phyloP scores from a whole-genome alignment of 148 eudicot species.

The Selenicereus undatus region DNA sequence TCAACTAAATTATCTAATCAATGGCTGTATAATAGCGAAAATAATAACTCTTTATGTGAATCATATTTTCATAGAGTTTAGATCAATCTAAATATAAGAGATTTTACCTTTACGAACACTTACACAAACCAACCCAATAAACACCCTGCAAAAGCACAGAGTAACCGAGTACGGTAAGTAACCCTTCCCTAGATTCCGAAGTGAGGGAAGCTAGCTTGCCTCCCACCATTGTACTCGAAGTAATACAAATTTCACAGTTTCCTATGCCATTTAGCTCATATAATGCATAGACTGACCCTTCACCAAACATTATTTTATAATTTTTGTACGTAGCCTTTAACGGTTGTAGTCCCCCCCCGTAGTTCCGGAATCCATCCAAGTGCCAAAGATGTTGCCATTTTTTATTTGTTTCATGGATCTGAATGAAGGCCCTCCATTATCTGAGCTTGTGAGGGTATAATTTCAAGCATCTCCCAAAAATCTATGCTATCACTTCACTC shows the following conservation, averaged over 20 bases:
- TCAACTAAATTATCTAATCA: too few species aligned
- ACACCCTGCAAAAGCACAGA: neutral
- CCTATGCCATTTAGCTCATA: constrained; percentile 17
- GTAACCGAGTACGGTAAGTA: constrained; percentile 10
- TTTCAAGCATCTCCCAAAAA: constrained; percentile 5
- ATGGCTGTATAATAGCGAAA: too few species aligned
- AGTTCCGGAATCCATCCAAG: constrained; percentile 16
- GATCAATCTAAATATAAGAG: too few species aligned
- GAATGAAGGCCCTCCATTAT: constrained; percentile 8
- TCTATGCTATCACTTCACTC: constrained; percentile 9
- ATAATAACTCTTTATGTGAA: too few species aligned
- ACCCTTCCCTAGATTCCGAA: constrained; percentile 28
- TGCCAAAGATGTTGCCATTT: constrained; percentile 6
- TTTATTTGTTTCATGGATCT: constrained; percentile 18
- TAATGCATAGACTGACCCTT: neutral
- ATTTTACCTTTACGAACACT: too few species aligned
- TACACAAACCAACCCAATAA: too few species aligned
- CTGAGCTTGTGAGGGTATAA: constrained; percentile 6
- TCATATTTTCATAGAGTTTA: too few species aligned
- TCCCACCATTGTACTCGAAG: constrained; percentile 13
- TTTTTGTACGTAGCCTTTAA: constrained; percentile 18
- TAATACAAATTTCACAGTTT: constrained; percentile 18
- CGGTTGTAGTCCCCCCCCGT: constrained; percentile 18
- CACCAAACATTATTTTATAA: neutral
- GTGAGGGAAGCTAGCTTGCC: constrained; percentile 22